These are phyloP conservation scores for Fusarium proliferatum DNA, from an alignment of 2,329 filamentous ascomycete genomes.

Conservation along the genomic window DNA sequence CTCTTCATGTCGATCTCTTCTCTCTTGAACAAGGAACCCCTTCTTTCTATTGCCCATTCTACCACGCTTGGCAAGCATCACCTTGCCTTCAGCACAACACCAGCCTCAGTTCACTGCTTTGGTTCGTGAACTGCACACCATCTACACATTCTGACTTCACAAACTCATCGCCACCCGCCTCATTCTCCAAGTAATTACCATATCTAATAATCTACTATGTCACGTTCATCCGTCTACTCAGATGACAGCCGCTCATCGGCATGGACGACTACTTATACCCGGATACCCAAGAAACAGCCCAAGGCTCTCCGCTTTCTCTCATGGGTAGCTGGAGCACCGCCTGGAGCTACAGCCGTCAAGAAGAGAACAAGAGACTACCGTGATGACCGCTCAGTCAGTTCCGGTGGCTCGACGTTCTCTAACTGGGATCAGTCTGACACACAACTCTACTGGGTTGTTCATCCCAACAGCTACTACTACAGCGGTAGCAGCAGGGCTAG, in stretches of 20 bases:
- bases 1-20: slow-evolving; percentile 31
- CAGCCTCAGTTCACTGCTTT: slow-evolving; percentile 10
- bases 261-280: slow-evolving; percentile 42
- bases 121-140: slow-evolving; percentile 30
- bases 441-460: slow-evolving; percentile 42
- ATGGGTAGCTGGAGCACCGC: slow-evolving; percentile 45
- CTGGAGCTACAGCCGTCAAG: slow-evolving; percentile 39
- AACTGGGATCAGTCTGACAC: slow-evolving; percentile 38
- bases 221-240: slow-evolving; percentile 38
- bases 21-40: slow-evolving; percentile 29
- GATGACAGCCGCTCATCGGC: slow-evolving; percentile 40
- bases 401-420: slow-evolving; percentile 35
- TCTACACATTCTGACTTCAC: background rate
- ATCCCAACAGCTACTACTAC: slow-evolving; percentile 30
- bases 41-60: slow-evolving; percentile 4
- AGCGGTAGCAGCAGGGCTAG: slow-evolving; percentile 29
- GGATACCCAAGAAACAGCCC: slow-evolving; percentile 42
- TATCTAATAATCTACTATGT: slow-evolving; percentile 8
- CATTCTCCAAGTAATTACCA: background rate
- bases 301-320: slow-evolving; percentile 42
- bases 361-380: slow-evolving; percentile 44
- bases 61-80: slow-evolving; percentile 17
- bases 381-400: slow-evolving; percentile 41
- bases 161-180: slow-evolving; percentile 28
- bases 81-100: slow-evolving; percentile 17